These are phyloP conservation scores for Coemansia sp. DNA, from an alignment of 192 early-diverging fungal genomes.

Conservation along the genomic window DNA sequence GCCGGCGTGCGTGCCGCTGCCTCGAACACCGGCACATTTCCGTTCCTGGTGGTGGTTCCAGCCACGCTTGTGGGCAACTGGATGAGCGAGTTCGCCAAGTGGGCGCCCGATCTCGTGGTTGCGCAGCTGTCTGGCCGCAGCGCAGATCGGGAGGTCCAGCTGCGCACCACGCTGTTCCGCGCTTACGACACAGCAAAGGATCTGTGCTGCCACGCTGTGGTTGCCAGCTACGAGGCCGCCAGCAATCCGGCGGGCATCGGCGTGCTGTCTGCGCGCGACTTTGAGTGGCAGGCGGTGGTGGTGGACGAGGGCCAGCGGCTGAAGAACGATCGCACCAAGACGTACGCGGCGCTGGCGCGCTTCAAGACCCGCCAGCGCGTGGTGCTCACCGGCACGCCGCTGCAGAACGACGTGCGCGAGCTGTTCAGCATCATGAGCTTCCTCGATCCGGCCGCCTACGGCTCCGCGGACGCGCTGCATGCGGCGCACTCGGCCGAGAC, in stretches of 20 bases:
- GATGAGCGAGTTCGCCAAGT: conserved; percentile 86
- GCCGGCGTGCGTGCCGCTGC: conserved; percentile 18
- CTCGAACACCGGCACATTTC: conserved; percentile 74
- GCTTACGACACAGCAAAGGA: conserved; percentile 16
- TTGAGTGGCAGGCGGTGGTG: conserved; percentile 84
- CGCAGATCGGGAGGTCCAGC: conserved; percentile 62
- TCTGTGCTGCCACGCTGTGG: conserved; percentile 84
- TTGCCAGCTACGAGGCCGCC: conserved; percentile 96
- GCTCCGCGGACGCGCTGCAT: conserved; percentile 66
- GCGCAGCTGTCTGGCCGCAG: conserved; percentile 79
- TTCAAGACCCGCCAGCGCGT: conserved; percentile 82
- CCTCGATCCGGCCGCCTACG: conserved; percentile 78
- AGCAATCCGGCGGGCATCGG: conserved; percentile 66
- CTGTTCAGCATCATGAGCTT: conserved; percentile 83
- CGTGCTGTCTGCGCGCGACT: conserved; percentile 49
- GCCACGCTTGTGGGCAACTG: conserved; percentile 90
- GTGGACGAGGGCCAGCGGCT: conserved; percentile 97
- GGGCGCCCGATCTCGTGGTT: conserved; percentile 92
- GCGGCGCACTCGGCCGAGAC: conserved; percentile 25
- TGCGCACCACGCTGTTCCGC: conserved; percentile 34
- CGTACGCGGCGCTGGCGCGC: conserved; percentile 76
- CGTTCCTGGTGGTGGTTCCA: conserved; percentile 92
- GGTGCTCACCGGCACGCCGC: conserved; percentile 94
- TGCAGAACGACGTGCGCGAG: conserved; percentile 94
- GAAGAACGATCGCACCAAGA: conserved; percentile 86